Base-by-base conservation (phyloP, 2,329 filamentous ascomycete genomes). In the Fusarium sp. region DNA sequence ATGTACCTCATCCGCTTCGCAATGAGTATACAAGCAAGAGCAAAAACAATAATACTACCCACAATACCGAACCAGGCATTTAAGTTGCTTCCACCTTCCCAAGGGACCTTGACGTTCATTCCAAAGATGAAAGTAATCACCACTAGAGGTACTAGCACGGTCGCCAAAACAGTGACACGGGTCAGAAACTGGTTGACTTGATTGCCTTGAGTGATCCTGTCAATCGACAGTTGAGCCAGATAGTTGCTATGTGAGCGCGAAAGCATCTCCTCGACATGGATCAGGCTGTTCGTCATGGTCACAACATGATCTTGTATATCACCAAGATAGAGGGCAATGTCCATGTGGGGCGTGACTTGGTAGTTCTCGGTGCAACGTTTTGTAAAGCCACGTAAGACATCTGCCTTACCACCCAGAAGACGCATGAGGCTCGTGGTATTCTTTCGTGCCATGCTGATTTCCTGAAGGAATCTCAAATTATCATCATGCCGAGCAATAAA, bases 301-400 rank as follows among this genome's bases (percentile, higher is more conserved):
- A 99, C 94, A 56, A 99, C 95, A 87, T 99, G 96, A 82, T 99
- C 96, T 81, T 99, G 96, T 71, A 99, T 98, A 82, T 99, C 96
- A 76, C 94, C 94, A 30, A 99, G 88, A 78, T 99, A 99, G 76
- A 99, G 88, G 22, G 95, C 96, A 72, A 99, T 97, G 78, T 99
- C 96, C 83, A 96, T 96, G 49, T 95, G 92, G 9, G 96, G 96
- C 2, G 96, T 97, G 56, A 98, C 92, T 72, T 93, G 92, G 84
- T 97, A 98, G 71, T 97, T 94, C 77, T 98, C 95, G 79, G 98
- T 99, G 88, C 96, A 99, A 53, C 96, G 93, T 85, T 99, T 99
- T 55, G 96, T 97, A 77, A 99, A 99, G 29, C 95, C 95, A 74
- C 93, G 94, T 76, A 99, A 94, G 62, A 99, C 96, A 79, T 99